These are phyloP conservation scores for Saccharum officinarum DNA, from an alignment of 176 grass and related monocot species.

Conservation along the genomic window DNA sequence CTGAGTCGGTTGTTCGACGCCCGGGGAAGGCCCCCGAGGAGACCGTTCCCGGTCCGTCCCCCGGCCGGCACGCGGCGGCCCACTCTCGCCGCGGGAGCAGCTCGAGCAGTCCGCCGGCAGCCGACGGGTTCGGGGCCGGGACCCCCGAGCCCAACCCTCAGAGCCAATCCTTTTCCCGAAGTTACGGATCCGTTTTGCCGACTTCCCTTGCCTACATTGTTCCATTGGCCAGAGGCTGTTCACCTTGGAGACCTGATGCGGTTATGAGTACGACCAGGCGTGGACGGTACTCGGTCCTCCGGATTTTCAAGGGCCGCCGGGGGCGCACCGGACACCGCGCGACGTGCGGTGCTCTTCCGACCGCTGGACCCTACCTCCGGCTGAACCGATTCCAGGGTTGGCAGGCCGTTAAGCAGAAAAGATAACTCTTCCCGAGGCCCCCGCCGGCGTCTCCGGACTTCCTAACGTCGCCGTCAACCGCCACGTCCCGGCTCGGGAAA, in stretches of 20 bases:
- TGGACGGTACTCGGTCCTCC: constrained; percentile 63
- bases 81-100: background rate
- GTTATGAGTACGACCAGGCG: constrained; percentile 56
- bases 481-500: constrained; percentile 63
- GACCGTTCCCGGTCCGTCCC: background rate
- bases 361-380: constrained; percentile 64
- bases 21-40: constrained; percentile 12
- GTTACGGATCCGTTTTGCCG: no score
- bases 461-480: constrained; percentile 58
- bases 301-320: constrained; percentile 68
- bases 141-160: no score
- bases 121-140: background rate
- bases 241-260: constrained; percentile 81
- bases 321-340: constrained; percentile 48
- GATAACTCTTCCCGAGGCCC: background rate
- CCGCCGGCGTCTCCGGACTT: constrained; percentile 56
- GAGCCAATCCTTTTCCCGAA: background rate
- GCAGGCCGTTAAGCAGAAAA: no score
- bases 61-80: background rate
- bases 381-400: constrained; percentile 42
- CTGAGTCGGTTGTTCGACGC: constrained; percentile 59
- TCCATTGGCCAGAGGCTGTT: constrained; percentile 37
- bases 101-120: background rate
- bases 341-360: constrained; percentile 59
- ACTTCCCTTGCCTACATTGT: constrained; percentile 63